phyloP scores from a whole-genome alignment of 164 flowering plant genomes.

The Magnolia officinalis region DNA sequence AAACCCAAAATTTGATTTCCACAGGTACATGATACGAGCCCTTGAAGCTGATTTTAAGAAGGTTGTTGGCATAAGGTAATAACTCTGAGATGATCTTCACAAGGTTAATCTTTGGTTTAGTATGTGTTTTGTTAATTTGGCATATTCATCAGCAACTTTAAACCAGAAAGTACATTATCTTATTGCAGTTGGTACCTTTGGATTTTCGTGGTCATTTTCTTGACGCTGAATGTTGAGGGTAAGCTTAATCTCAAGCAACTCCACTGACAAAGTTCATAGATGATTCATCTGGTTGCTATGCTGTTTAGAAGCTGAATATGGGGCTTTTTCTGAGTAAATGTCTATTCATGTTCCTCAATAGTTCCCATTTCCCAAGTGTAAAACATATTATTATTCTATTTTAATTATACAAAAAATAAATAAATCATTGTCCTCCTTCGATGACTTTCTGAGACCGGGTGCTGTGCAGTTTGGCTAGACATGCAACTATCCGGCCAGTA shows the following conservation, averaged over 20 bases:
- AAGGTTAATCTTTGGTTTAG: background rate
- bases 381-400: background rate
- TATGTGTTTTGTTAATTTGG: constrained; percentile 1
- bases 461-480: too few relatives aligned
- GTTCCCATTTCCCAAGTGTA: background rate
- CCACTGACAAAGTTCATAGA: background rate
- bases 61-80: constrained; percentile 76
- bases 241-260: constrained; percentile 16
- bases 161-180: background rate
- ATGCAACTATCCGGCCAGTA: too few relatives aligned
- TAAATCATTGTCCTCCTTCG: too few relatives aligned
- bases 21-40: constrained; percentile 66
- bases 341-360: background rate
- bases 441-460: too few relatives aligned
- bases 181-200: constrained; percentile 68
- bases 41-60: constrained; percentile 66
- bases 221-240: constrained; percentile 80
- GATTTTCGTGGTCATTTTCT: constrained; percentile 76
- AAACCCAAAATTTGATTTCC: constrained; percentile 53
- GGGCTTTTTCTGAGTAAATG: background rate
- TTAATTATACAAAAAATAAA: too few relatives aligned
- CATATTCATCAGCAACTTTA: background rate
- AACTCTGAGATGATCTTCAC: background rate
- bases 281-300: background rate
- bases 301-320: background rate